Conservation (phyloP, 495 filamentous ascomycete genomes). For the Lentithecium fluviatile region DNA sequence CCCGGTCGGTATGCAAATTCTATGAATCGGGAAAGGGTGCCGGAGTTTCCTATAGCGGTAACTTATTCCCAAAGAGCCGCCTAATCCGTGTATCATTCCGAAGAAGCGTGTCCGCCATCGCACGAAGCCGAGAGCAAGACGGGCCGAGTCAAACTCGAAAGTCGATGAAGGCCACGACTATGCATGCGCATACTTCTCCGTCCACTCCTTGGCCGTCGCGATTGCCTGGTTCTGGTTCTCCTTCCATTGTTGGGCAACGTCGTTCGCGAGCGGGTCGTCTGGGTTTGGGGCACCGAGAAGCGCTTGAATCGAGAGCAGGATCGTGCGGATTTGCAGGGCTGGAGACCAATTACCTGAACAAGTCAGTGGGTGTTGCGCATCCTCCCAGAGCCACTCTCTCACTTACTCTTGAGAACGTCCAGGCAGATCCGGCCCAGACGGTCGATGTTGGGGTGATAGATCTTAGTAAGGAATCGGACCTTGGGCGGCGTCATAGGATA, state of each 20-base stretch:
- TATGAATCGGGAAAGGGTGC: too few relatives aligned
- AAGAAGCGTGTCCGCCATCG: neutral
- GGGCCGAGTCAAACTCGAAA: neutral
- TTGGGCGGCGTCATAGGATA: conserved; percentile 99
- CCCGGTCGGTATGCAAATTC: too few relatives aligned
- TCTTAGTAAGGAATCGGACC: conserved; percentile 97
- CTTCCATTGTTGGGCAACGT: conserved; percentile 98
- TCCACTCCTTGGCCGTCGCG: conserved; percentile 87
- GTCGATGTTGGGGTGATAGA: conserved; percentile 99
- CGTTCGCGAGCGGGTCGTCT: conserved; percentile 93
- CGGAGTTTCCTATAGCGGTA: too few relatives aligned
- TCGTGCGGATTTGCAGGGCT: conserved; percentile 95
- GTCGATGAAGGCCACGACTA: conserved; percentile 4
- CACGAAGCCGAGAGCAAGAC: neutral
- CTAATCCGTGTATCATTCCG: too few relatives aligned
- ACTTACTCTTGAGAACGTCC: conserved; percentile 92
- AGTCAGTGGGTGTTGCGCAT: conserved; percentile 9
- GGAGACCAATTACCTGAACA: conserved; percentile 93
- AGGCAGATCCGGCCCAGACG: conserved; percentile 95
- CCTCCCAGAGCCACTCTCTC: too few relatives aligned
- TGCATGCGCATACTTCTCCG: conserved; percentile 41
- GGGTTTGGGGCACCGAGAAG: conserved; percentile 95
- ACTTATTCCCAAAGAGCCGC: too few relatives aligned
- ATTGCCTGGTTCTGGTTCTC: conserved; percentile 90
- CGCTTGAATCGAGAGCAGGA: conserved; percentile 95